These are phyloP conservation scores for Diplodia sapinea DNA, from an alignment of 2,329 filamentous ascomycete genomes.

Conservation along the genomic window DNA sequence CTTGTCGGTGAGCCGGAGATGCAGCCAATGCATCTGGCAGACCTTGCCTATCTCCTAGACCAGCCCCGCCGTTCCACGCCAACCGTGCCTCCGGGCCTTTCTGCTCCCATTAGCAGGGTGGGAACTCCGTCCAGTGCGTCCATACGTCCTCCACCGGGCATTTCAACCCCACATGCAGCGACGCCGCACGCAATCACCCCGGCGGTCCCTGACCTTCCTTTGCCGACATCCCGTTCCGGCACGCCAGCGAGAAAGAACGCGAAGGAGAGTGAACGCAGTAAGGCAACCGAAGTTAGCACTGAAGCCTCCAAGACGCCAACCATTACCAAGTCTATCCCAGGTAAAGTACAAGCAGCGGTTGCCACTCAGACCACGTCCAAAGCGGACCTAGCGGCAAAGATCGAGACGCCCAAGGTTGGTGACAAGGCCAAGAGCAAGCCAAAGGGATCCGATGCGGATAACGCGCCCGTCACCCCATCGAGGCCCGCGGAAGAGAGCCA, in stretches of 20 bases:
- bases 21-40: slow-evolving; percentile 41
- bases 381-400: neutral
- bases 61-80: slow-evolving; percentile 52
- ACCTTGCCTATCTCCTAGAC: slow-evolving; percentile 38
- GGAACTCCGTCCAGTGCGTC: slow-evolving; percentile 28
- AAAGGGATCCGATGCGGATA: neutral
- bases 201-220: slow-evolving; percentile 26
- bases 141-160: slow-evolving; percentile 27
- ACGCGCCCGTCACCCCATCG: neutral
- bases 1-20: slow-evolving; percentile 64
- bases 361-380: slow-evolving; percentile 9
- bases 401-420: slow-evolving; percentile 1
- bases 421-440: slow-evolving; percentile 2
- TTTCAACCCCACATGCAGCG: slow-evolving; percentile 21
- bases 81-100: slow-evolving; percentile 54
- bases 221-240: slow-evolving; percentile 24
- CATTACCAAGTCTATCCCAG: slow-evolving; percentile 28
- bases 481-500: slow-evolving; percentile 3
- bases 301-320: slow-evolving; percentile 30
- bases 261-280: slow-evolving; percentile 30
- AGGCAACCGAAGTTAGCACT: slow-evolving; percentile 29
- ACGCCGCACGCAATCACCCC: slow-evolving; percentile 21
- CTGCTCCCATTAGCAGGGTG: slow-evolving; percentile 38
- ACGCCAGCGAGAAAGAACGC: slow-evolving; percentile 25
- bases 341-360: slow-evolving; percentile 19